Percentiles rank a stretch among this genome's conserved stretches.
Conservation (phyloP, 805 yeast species). For the Cyberlindnera subsufficiens region DNA sequence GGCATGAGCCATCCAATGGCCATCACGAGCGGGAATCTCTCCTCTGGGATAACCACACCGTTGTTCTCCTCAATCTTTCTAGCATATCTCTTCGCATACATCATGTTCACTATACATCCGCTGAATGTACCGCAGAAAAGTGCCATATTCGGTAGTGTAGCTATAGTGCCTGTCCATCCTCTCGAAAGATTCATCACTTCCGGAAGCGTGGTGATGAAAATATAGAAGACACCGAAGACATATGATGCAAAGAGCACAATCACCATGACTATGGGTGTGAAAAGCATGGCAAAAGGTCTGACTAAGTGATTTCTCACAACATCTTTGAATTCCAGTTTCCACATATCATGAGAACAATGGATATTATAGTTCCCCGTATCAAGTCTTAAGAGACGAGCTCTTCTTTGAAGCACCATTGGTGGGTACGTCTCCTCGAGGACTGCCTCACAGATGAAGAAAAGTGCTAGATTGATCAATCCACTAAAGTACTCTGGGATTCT, state of each 20-base stretch:
- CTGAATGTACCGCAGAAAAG: slow-evolving; percentile 32
- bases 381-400: slow-evolving; percentile 10
- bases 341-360: slow-evolving; percentile 15
- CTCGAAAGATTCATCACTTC: slow-evolving; percentile 26
- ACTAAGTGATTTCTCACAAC: slow-evolving; percentile 11
- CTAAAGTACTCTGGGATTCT: slow-evolving; percentile 51
- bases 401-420: slow-evolving; percentile 10
- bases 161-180: slow-evolving; percentile 28
- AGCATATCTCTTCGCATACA: slow-evolving; percentile 23
- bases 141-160: slow-evolving; percentile 30
- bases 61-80: slow-evolving; percentile 33
- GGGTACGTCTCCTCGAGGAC: slow-evolving; percentile 17
- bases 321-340: slow-evolving; percentile 12
- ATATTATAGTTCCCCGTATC: slow-evolving; percentile 7
- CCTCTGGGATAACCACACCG: slow-evolving; percentile 54
- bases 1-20: slow-evolving; percentile 39
- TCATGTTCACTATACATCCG: slow-evolving; percentile 31
- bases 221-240: slow-evolving; percentile 42
- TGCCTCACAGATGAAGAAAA: slow-evolving; percentile 32
- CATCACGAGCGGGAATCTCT: slow-evolving; percentile 52
- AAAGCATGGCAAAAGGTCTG: slow-evolving; percentile 16
- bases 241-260: slow-evolving; percentile 42
- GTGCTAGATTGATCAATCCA: slow-evolving; percentile 35
- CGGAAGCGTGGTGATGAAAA: slow-evolving; percentile 39
- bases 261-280: slow-evolving; percentile 30